Percentiles rank a stretch among this genome's conserved stretches.
Evolutionary conservation across 495 filamentous ascomycete species (phyloP).

Genomic region (Daldinia decipiens): DNA sequence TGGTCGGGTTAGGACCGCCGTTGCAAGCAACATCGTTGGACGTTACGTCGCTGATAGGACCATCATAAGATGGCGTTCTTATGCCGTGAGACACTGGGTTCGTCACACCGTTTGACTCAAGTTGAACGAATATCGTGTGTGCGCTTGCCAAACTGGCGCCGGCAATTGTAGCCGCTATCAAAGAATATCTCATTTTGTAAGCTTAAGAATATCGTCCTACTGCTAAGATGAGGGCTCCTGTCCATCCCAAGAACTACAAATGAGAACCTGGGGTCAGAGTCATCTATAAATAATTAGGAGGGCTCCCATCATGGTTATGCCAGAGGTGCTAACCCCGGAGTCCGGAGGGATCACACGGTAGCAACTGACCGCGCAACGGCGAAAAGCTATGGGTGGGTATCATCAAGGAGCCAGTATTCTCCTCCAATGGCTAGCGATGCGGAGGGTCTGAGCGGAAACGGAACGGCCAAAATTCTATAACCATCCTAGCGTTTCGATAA

Average conservation of each 20-base stretch:
- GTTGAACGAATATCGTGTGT: conserved; percentile 67
- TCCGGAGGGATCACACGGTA: conserved; percentile 11
- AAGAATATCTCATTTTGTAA: conserved; percentile 39
- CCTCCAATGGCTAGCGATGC: conserved; percentile 18
- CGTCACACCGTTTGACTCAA: conserved; percentile 52
- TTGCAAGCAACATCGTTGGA: conserved; percentile 64
- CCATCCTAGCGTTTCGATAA: conserved; percentile 30
- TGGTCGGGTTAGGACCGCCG: conserved; percentile 64
- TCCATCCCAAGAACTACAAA: conserved; percentile 4
- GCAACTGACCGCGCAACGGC: neutral
- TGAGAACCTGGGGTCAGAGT: neutral
- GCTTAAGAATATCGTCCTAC: neutral
- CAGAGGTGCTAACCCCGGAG: conserved; percentile 8
- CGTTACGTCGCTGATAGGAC: conserved; percentile 64
- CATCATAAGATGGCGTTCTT: conserved; percentile 57
- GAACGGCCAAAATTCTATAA: conserved; percentile 26
- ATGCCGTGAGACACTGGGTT: conserved; percentile 55
- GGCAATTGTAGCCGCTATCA: conserved; percentile 25
- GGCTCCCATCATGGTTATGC: conserved; percentile 2
- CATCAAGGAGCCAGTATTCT: conserved; percentile 8
- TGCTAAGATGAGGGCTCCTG: conserved; percentile 9
- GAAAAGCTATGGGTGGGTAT: neutral
- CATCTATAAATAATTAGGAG: conserved; percentile 25
- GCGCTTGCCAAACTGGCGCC: conserved; percentile 54
- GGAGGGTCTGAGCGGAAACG: conserved; percentile 20